Evolutionary conservation across 2,329 filamentous ascomycete species (phyloP).

Genomic region (Fusarium sp.): DNA sequence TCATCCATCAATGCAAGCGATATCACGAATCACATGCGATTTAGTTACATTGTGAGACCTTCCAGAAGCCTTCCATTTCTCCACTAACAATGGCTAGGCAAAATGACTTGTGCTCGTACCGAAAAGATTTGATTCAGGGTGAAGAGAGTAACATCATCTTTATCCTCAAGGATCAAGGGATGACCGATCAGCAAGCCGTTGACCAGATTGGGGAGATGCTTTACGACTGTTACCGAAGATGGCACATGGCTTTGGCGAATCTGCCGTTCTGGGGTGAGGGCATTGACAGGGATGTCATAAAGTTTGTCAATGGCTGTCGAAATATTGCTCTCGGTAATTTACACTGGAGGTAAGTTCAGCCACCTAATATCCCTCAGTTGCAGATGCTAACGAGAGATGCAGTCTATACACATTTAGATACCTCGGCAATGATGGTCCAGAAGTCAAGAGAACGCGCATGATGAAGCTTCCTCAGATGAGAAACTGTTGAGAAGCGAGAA

Average conservation of each 20-base stretch:
- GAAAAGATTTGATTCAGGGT: constrained; percentile 24
- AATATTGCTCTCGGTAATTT: constrained; percentile 26
- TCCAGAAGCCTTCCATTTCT: neutral
- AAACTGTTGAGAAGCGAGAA: neutral
- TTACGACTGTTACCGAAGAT: constrained; percentile 23
- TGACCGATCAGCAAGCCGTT: constrained; percentile 25
- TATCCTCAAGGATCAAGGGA: constrained; percentile 24
- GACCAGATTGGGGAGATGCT: constrained; percentile 29
- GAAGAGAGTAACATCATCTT: constrained; percentile 31
- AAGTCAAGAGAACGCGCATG: constrained; percentile 25
- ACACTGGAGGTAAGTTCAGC: constrained; percentile 14
- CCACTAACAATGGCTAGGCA: constrained; percentile 1
- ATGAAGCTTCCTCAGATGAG: constrained; percentile 21
- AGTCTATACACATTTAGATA: constrained; percentile 25
- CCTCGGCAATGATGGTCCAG: constrained; percentile 9
- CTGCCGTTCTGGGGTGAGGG: constrained; percentile 27
- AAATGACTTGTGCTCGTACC: constrained; percentile 28
- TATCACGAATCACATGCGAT: constrained; percentile 28
- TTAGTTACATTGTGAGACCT: constrained; percentile 19
- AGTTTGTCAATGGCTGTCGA: constrained; percentile 26
- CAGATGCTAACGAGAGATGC: neutral
- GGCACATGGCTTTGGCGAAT: constrained; percentile 17
- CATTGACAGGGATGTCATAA: constrained; percentile 27
- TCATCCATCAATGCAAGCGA: constrained; percentile 19
- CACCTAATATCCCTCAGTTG: accelerated